Base-by-base conservation (phyloP, 2,329 filamentous ascomycete genomes). In the Curvularia verruculosa region DNA sequence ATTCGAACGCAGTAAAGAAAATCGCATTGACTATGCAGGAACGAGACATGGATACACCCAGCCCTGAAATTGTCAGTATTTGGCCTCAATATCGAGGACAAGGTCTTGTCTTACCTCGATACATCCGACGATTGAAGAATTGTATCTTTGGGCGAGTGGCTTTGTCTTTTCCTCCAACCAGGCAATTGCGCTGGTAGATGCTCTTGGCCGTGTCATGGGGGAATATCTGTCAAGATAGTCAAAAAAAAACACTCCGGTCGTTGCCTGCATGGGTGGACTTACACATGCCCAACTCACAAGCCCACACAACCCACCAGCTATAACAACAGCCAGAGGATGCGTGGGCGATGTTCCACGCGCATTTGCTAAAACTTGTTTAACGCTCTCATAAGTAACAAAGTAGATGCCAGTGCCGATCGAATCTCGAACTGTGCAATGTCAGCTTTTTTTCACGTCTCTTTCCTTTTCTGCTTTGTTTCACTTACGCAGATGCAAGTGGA, bases 1-100 rank as follows among this genome's bases (percentile, higher is more conserved):
- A 88, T 78, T 96, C 91, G 73, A 95, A 96, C 37, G 88, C 89
- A 41, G 90, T 92, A 79, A 96, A 96, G 82, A 96, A 96, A 68
- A 96, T 90, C 64, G 91, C 90, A 74, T 96, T 96, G 66, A 95
- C 87, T 50, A 91, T 82, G 68, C 89, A 92, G 12, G 90, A 93
- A 54, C 91, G 87, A 64, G 86, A 84, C 87, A 95, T 93, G 36
- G 90, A 93, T 24, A 95, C 91, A 21, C 88, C 90, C 3, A 96
- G 82, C 28, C 81, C 79, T 81, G n/a, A 13, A 3, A 5, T 18
- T 60, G 56, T 52, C 12, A 49, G 49, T 18, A 23, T 21, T 12
- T 13, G 41, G 3, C 9, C n/a, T 23, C 37, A 21, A 15, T n/a
- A 51, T 4, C 21, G 13, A 13, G 28, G 26, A 19, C 5, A n/a